phyloP scores from a whole-genome alignment of 208 protist species.

The Leishmania lainsoni region DNA sequence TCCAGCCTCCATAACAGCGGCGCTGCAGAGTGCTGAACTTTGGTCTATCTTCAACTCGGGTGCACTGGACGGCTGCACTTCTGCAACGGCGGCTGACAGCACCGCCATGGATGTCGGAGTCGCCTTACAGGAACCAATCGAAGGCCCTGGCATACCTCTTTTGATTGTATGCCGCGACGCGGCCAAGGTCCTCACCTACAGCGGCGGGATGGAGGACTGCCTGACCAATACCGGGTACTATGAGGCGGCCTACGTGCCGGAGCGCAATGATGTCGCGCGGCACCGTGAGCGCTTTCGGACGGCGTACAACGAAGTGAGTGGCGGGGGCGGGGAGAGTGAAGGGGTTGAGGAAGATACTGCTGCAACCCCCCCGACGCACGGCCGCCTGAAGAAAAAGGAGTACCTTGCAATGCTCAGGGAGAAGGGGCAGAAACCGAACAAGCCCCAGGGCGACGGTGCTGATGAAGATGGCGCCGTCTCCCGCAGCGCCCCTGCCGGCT shows the following conservation, averaged over 20 bases:
- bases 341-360: constrained; percentile 1
- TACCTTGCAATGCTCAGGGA: constrained; percentile 66
- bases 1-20: constrained; percentile 15
- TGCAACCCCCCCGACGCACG: constrained; percentile 29
- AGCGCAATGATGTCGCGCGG: constrained; percentile 61
- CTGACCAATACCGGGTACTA: constrained; percentile 90
- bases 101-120: constrained; percentile 20
- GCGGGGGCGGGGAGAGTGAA: constrained; percentile 1
- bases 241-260: constrained; percentile 51
- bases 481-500: constrained; percentile 33
- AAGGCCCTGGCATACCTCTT: constrained; percentile 57
- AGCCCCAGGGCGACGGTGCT: constrained; percentile 40
- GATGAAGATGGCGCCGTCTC: constrained; percentile 38
- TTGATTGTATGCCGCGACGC: constrained; percentile 55
- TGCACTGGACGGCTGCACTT: constrained; percentile 32
- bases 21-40: constrained; percentile 35
- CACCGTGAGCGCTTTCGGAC: constrained; percentile 68
- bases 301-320: constrained; percentile 4
- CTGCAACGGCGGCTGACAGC: not conserved
- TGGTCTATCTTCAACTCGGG: constrained; percentile 44
- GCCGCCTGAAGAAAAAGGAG: constrained; percentile 79
- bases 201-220: constrained; percentile 84
- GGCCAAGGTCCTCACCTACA: constrained; percentile 63
- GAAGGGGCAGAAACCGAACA: constrained; percentile 52
- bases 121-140: constrained; percentile 37